Conservation (phyloP, 1,284 basidiomycete species). For the Melampsora larici-populina region DNA sequence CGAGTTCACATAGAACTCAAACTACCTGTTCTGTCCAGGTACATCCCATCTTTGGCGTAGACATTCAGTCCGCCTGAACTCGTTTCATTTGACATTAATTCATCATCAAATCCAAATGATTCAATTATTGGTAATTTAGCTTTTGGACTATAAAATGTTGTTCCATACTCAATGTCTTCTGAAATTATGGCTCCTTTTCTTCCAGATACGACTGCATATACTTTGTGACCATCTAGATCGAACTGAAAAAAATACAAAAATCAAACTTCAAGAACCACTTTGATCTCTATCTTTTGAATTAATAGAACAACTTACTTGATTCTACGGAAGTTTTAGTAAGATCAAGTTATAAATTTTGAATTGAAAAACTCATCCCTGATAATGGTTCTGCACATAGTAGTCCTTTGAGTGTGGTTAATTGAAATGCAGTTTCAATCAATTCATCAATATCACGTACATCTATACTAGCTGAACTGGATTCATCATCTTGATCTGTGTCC, state of each 20-base stretch:
- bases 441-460: constrained; percentile 67
- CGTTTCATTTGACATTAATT: constrained; percentile 94
- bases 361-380: constrained; percentile 85
- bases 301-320: constrained; percentile 60
- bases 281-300: background rate
- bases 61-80: no score
- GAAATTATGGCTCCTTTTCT: constrained; percentile 85
- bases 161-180: constrained; percentile 99
- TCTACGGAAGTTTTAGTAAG: constrained; percentile 60
- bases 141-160: constrained; percentile 85
- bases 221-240: constrained; percentile 67
- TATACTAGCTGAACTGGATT: background rate
- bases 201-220: constrained; percentile 89
- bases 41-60: no score
- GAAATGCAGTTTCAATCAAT: constrained; percentile 87
- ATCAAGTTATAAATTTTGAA: constrained; percentile 68
- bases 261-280: background rate
- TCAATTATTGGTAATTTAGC: constrained; percentile 93
- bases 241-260: constrained; percentile 57
- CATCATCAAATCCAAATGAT: constrained; percentile 95
- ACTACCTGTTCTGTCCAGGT: no score
- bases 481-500: background rate
- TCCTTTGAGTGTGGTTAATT: constrained; percentile 87
- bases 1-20: no score
- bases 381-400: constrained; percentile 94